Percentiles rank a stretch among this genome's conserved stretches.
Evolutionary conservation across 768 basidiomycete genomes (phyloP).

Genomic region (Gloeopeniophorella convolvens): DNA sequence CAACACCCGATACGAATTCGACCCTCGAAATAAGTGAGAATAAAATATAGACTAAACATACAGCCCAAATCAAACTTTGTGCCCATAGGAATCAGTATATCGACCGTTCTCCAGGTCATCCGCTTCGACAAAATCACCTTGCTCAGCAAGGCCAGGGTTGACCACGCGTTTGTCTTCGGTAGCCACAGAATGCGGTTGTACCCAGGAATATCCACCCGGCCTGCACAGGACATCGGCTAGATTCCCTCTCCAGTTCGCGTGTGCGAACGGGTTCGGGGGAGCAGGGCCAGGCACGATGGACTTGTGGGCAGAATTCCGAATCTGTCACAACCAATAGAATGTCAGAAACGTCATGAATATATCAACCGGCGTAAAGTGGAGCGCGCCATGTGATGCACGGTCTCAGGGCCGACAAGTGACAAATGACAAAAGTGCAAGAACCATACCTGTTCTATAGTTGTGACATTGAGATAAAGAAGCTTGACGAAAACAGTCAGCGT

Average conservation of each 20-base stretch:
- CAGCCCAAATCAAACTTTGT: not conserved
- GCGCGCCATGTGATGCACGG: not conserved
- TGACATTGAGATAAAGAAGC: constrained; percentile 80
- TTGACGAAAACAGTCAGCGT: constrained; percentile 27
- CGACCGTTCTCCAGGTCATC: constrained; percentile 15
- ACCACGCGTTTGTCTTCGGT: constrained; percentile 68
- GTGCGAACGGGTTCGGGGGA: constrained; percentile 84
- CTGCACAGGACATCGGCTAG: constrained; percentile 71
- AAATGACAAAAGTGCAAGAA: constrained; percentile 16
- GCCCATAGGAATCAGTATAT: not conserved
- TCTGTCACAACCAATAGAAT: constrained; percentile 37
- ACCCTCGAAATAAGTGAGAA: not conserved
- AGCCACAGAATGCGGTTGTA: constrained; percentile 51
- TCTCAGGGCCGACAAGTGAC: constrained; percentile 15
- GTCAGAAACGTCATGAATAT: constrained; percentile 12
- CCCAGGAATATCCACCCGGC: constrained; percentile 75
- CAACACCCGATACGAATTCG: too few relatives aligned
- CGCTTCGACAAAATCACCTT: constrained; percentile 3
- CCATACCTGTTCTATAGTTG: constrained; percentile 89
- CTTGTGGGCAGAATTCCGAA: constrained; percentile 80
- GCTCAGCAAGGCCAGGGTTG: constrained; percentile 55
- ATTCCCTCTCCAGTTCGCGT: constrained; percentile 71
- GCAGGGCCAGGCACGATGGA: constrained; percentile 53
- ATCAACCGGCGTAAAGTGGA: constrained; percentile 16
- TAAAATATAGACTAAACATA: not conserved